Conservation (phyloP, 371 early-diverging fungal genomes). For the Blastocladiella emersonii region DNA sequence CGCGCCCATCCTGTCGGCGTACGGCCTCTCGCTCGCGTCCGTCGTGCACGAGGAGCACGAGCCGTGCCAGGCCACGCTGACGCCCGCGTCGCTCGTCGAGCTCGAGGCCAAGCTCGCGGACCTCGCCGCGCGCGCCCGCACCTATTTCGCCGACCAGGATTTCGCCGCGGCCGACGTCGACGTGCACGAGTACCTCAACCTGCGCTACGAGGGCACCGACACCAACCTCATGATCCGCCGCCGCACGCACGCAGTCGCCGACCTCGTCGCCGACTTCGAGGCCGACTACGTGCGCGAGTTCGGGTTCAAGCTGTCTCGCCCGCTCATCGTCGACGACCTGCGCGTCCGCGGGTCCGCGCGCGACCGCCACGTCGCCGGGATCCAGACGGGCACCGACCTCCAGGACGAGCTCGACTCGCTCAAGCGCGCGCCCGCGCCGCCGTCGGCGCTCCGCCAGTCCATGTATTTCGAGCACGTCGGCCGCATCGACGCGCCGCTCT, state of each 20-base stretch:
- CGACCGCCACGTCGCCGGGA: constrained; percentile 12
- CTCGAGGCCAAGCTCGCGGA: constrained; percentile 33
- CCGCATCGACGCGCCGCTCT: constrained; percentile 55
- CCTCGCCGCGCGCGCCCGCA: constrained; percentile 28
- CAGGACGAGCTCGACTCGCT: constrained; percentile 26
- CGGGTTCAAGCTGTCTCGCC: constrained; percentile 70
- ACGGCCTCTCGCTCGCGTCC: constrained; percentile 80
- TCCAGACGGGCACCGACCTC: constrained; percentile 16
- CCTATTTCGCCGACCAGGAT: constrained; percentile 27
- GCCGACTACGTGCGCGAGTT: constrained; percentile 70
- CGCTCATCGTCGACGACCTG: constrained; percentile 77
- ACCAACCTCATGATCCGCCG: constrained; percentile 82
- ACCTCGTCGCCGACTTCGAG: constrained; percentile 46
- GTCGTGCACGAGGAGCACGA: constrained; percentile 84
- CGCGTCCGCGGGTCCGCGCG: constrained; percentile 75
- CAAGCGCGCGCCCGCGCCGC: constrained; percentile 15
- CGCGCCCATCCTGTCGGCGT: constrained; percentile 83
- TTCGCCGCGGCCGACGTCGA: constrained; percentile 29
- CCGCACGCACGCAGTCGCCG: constrained; percentile 25
- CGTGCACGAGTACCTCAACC: constrained; percentile 59
- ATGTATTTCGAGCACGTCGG: constrained; percentile 74
- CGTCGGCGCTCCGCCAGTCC: constrained; percentile 10
- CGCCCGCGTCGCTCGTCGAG: constrained; percentile 16
- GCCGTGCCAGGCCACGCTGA: constrained; percentile 42
- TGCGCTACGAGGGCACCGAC: constrained; percentile 89